Conservation (phyloP, 148 eudicot species). For the Tetragonia tetragonoides region DNA sequence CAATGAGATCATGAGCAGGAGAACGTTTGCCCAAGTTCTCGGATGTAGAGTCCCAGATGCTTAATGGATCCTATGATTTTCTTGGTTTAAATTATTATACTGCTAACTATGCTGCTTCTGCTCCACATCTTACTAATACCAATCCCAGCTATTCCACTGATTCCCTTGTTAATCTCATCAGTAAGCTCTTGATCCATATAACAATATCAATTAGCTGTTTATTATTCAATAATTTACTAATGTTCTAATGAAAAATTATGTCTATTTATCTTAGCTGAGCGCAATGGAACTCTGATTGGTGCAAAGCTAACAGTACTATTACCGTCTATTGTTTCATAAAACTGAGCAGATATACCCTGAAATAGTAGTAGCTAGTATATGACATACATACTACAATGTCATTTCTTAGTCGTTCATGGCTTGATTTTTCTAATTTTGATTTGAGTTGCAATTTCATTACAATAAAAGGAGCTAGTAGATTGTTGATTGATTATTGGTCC, state of each 20-base stretch:
- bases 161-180: conserved; percentile 11
- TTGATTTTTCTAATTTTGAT: no score
- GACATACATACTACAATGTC: no score
- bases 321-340: no score
- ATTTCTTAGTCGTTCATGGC: no score
- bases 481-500: no score
- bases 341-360: no score
- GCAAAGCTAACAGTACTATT: conserved; percentile 3
- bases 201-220: not conserved
- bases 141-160: conserved; percentile 11
- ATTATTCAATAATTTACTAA: no score
- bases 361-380: no score
- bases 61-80: conserved; percentile 13
- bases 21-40: conserved; percentile 9
- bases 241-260: not conserved
- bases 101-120: not conserved
- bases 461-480: no score
- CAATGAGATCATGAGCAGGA: conserved; percentile 9
- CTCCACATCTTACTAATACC: not conserved
- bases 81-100: conserved; percentile 12
- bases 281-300: conserved; percentile 15
- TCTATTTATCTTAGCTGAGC: not conserved
- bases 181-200: not conserved
- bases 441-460: no score
- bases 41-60: not conserved